Evolutionary conservation across 495 filamentous ascomycete genomes (phyloP).

Genomic region (Penicillium macrosclerotiorum): DNA sequence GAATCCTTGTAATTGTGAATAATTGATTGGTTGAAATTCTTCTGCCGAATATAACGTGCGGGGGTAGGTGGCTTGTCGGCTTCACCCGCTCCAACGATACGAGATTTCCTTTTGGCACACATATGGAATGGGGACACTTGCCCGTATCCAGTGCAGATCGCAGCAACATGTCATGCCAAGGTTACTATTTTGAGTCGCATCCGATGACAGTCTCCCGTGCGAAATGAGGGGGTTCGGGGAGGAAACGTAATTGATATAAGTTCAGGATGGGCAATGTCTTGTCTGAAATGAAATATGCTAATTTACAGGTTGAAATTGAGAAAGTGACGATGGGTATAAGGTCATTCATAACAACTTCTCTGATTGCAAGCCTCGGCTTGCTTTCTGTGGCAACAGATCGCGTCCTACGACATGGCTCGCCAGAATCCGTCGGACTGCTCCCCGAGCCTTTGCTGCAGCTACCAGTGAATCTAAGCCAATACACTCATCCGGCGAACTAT

Average conservation of each 20-base stretch:
- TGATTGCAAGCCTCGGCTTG: background rate
- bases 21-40: no score
- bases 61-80: no score
- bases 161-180: background rate
- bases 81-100: no score
- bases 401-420: conserved; percentile 16
- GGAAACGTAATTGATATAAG: no score
- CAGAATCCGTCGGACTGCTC: conserved; percentile 24
- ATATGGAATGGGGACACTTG: background rate
- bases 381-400: conserved; percentile 6
- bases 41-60: no score
- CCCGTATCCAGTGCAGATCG: conserved; percentile 1
- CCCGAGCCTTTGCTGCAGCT: conserved; percentile 17
- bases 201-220: background rate
- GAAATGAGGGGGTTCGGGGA: background rate
- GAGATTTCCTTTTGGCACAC: background rate
- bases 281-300: no score
- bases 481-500: conserved; percentile 25
- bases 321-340: background rate
- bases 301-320: no score
- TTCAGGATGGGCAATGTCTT: no score
- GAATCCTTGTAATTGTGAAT: no score
- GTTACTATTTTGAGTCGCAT: conserved; percentile 7
- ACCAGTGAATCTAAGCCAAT: conserved; percentile 22
- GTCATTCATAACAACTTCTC: background rate